Base-by-base conservation (phyloP, 2,329 filamentous ascomycete genomes). In the Sporothrix globosa region DNA sequence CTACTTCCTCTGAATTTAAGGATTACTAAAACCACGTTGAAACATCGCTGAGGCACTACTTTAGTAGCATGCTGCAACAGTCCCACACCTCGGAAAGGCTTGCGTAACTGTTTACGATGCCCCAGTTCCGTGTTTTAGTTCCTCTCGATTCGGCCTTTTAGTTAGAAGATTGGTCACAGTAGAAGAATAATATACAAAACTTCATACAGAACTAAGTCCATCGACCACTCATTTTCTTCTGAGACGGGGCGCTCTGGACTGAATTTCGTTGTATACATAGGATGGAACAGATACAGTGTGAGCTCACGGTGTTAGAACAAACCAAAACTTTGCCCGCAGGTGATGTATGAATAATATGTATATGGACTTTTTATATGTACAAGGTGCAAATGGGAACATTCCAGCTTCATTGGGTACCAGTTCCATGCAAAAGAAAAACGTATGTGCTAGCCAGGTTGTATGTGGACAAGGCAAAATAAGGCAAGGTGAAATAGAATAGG, bases 1-100 rank as follows among this genome's bases (percentile, higher is more conserved):
- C 24, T 65, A 7, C 24, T 34, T 61, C 21, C 21, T 41, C n/a
- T 52, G 24, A 24, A 52, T 34, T 39, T 52, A 53, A 17, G 46
- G 27, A 52, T 66, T 39, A 41, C 19, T 52, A 52, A 66, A 66
- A 66, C 63, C 9, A 17, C 30, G 27, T 53, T 66, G 63, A 66
- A 66, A 53, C 63, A 53, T 19, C 13, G 17, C n/a, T 46, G 27
- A 14, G 19, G 46, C 63, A 39, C 24, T 52, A 48, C 34, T n/a
- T 19, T 19, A 21, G 58, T 46, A 21, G 41, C 58, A 46, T 46
- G 39, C 13, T 46, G 58, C 58, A 27, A 63, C 39, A 63, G 58
- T 27, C 58, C 58, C 58, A 63, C 58, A 27, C 21, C 17, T 2
- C 6, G 10, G 27, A 17, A 63, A 63, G 39, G 39, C 58, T 63